phyloP scores from a whole-genome alignment of 2,329 filamentous ascomycete species.

The Aureobasidium mangrovei region DNA sequence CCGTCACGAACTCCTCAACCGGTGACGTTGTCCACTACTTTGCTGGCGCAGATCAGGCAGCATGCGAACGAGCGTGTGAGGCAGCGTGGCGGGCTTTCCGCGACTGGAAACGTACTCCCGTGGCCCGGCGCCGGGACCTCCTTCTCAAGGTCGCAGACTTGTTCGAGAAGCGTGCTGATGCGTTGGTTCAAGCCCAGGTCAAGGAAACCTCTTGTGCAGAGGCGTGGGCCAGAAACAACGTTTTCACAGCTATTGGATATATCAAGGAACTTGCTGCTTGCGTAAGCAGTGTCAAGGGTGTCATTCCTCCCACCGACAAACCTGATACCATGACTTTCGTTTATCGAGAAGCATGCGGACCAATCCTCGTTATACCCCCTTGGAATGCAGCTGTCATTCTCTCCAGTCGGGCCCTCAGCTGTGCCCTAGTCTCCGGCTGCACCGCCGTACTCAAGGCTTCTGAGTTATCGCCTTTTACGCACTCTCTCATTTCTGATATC shows the following conservation, averaged over 20 bases:
- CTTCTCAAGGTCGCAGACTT: constrained; percentile 24
- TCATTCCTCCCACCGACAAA: constrained; percentile 7
- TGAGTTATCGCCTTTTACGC: constrained; percentile 21
- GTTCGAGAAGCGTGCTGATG: constrained; percentile 21
- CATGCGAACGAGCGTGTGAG: constrained; percentile 22
- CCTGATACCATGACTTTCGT: constrained; percentile 19
- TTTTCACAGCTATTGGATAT: constrained; percentile 25
- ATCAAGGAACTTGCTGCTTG: constrained; percentile 25
- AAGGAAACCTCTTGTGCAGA: constrained; percentile 32
- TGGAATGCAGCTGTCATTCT: constrained; percentile 23
- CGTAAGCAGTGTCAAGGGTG: constrained; percentile 15
- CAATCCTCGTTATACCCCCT: constrained; percentile 17
- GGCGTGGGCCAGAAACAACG: constrained; percentile 26
- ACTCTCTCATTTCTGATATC: constrained; percentile 27
- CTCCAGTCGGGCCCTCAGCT: constrained; percentile 18
- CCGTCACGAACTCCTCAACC: constrained; percentile 20
- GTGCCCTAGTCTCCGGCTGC: constrained; percentile 20
- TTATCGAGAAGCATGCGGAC: constrained; percentile 26
- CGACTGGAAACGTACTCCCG: constrained; percentile 23
- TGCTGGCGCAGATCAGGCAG: constrained; percentile 18
- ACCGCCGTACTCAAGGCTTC: constrained; percentile 20
- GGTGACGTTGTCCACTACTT: constrained; percentile 23
- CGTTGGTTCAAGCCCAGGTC: constrained; percentile 23
- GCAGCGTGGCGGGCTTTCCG: constrained; percentile 24
- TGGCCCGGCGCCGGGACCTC: constrained; percentile 22